phyloP scores from a whole-genome alignment of 805 yeast genomes.

The Kazachstania bromeliacearum region DNA sequence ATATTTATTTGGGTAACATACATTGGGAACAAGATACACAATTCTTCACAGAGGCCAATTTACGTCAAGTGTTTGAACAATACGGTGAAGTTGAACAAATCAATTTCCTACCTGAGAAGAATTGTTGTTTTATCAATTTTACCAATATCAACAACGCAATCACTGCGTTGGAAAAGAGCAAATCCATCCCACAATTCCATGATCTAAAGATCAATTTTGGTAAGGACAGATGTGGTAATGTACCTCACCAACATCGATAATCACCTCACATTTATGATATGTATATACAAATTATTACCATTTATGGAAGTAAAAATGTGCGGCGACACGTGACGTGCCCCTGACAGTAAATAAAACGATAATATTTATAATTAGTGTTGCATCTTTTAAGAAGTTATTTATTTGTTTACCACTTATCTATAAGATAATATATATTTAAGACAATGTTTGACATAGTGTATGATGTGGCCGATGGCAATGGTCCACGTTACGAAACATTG shows the following conservation, averaged over 20 bases:
- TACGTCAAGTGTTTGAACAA: conserved; percentile 63
- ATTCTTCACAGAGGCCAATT: conserved; percentile 44
- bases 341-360: too few relatives aligned
- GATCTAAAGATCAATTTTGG: conserved; percentile 82
- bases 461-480: neutral
- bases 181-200: conserved; percentile 59
- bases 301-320: too few relatives aligned
- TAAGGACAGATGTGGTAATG: conserved; percentile 90
- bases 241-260: conserved; percentile 55
- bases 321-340: too few relatives aligned
- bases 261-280: too few relatives aligned
- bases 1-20: conserved; percentile 78
- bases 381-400: too few relatives aligned
- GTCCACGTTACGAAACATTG: conserved; percentile 11
- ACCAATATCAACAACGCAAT: conserved; percentile 87
- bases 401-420: too few relatives aligned
- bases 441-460: conserved; percentile 1
- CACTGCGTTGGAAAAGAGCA: conserved; percentile 84
- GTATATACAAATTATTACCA: too few relatives aligned
- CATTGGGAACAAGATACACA: conserved; percentile 28
- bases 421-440: too few relatives aligned
- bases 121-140: conserved; percentile 86
- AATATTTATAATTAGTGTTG: too few relatives aligned
- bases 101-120: conserved; percentile 71
- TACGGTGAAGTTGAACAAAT: conserved; percentile 95